Conservation (phyloP, 2,329 filamentous ascomycete genomes). For the Aspergillus ibericus region DNA sequence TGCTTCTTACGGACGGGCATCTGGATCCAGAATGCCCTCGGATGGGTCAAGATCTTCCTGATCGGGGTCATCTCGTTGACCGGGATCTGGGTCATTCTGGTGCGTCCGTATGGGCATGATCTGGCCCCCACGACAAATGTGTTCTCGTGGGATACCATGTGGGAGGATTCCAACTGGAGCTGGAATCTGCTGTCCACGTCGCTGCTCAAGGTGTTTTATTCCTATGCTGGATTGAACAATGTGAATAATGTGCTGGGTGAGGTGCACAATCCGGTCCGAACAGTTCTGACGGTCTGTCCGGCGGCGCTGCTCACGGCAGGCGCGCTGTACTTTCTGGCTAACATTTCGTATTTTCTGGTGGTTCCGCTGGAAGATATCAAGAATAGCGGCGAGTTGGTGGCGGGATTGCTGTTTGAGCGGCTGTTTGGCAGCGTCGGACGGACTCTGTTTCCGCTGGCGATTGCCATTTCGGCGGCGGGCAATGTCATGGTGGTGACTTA, state of each 20-base stretch:
- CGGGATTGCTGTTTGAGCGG: constrained; percentile 65
- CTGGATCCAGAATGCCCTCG: constrained; percentile 60
- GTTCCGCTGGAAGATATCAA: constrained; percentile 68
- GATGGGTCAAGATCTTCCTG: constrained; percentile 63
- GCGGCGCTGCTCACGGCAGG: constrained; percentile 62
- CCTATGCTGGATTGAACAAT: constrained; percentile 66
- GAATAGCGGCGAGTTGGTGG: constrained; percentile 65
- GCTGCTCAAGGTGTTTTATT: constrained; percentile 65
- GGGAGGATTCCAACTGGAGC: constrained; percentile 67
- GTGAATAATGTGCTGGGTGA: constrained; percentile 71
- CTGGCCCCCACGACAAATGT: background rate
- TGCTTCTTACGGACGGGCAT: constrained; percentile 60
- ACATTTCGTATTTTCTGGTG: constrained; percentile 64
- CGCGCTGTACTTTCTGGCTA: constrained; percentile 66
- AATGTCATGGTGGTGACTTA: constrained; percentile 70
- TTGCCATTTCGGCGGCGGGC: constrained; percentile 66
- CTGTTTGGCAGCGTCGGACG: constrained; percentile 63
- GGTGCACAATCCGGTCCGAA: constrained; percentile 66
- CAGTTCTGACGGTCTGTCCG: constrained; percentile 62
- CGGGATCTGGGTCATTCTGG: constrained; percentile 59
- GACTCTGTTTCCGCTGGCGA: constrained; percentile 60
- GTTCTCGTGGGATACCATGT: constrained; percentile 55
- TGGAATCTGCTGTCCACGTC: constrained; percentile 67
- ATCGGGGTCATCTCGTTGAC: constrained; percentile 63
- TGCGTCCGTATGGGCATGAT: constrained; percentile 32